Evolutionary conservation across 2,329 filamentous ascomycete species (phyloP).

Genomic region (Pseudopyricularia cyperi): DNA sequence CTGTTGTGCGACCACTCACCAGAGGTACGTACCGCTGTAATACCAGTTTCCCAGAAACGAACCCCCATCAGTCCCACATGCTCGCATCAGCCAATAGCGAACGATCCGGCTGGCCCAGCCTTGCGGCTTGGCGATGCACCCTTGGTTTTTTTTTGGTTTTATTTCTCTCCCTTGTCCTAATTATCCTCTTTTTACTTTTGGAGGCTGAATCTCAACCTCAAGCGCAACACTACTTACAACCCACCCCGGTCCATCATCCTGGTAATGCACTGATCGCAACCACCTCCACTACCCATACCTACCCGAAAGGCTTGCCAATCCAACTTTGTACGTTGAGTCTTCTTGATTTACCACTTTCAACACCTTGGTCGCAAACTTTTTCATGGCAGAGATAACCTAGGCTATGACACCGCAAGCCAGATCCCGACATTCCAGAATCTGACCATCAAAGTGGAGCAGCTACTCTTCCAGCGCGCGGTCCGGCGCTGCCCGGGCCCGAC

Average conservation of each 20-base stretch:
- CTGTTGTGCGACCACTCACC: too few relatives aligned
- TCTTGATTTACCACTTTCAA: too few relatives aligned
- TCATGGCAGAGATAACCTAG: too few relatives aligned
- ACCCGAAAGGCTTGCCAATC: too few relatives aligned
- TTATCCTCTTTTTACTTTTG: conserved; percentile 11
- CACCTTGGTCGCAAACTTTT: too few relatives aligned
- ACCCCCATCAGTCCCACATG: background rate
- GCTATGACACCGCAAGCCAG: background rate
- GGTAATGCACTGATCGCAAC: background rate
- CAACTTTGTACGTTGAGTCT: too few relatives aligned
- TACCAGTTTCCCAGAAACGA: too few relatives aligned
- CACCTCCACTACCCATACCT: too few relatives aligned
- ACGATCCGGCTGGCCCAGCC: background rate
- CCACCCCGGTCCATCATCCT: background rate
- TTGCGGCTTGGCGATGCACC: conserved; percentile 1
- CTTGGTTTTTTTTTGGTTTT: conserved; percentile 16
- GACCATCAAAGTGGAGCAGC: background rate
- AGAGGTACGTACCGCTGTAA: too few relatives aligned
- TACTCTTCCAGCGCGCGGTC: background rate
- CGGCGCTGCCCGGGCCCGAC: conserved; percentile 7
- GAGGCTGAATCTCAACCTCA: background rate
- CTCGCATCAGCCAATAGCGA: background rate
- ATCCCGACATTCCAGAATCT: background rate
- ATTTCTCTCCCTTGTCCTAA: conserved; percentile 16
- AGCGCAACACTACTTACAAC: background rate